phyloP scores from a whole-genome alignment of 2,329 filamentous ascomycete genomes.

The Aspergillus sp. region DNA sequence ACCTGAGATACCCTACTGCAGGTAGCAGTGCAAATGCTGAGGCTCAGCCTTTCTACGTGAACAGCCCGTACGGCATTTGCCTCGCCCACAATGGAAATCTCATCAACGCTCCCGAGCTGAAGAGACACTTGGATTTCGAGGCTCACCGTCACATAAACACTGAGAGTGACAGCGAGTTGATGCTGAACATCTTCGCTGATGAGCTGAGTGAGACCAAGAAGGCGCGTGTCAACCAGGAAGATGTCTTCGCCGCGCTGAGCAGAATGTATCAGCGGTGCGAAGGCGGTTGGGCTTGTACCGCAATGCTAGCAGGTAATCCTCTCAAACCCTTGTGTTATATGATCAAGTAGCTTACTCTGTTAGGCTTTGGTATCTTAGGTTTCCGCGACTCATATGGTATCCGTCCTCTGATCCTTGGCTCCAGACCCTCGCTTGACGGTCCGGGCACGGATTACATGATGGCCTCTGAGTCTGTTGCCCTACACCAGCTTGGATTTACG shows the following conservation, averaged over 20 bases:
- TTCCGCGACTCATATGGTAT: conserved; percentile 81
- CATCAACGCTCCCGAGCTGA: conserved; percentile 72
- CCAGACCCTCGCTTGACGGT: conserved; percentile 65
- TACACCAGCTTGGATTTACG: conserved; percentile 76
- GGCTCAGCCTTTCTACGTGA: conserved; percentile 91
- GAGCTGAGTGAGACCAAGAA: conserved; percentile 79
- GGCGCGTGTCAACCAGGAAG: conserved; percentile 73
- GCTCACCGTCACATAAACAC: conserved; percentile 87
- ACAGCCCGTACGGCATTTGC: conserved; percentile 78
- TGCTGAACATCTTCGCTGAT: conserved; percentile 85
- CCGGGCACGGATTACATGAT: conserved; percentile 81
- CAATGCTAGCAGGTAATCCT: conserved; percentile 69
- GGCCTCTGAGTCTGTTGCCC: conserved; percentile 82
- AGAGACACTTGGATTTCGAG: conserved; percentile 70
- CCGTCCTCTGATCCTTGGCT: conserved; percentile 77
- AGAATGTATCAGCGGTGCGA: conserved; percentile 72
- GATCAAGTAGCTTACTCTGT: conserved; percentile 18
- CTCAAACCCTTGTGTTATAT: too few species aligned
- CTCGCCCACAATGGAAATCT: conserved; percentile 87
- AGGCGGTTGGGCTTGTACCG: conserved; percentile 77
- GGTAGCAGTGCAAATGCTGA: conserved; percentile 82
- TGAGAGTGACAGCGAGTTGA: conserved; percentile 82
- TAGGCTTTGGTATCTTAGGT: conserved; percentile 73
- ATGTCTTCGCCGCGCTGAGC: conserved; percentile 70
- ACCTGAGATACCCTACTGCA: conserved; percentile 86